Conservation (phyloP, 176 grass and related monocot genomes). For the Musa troglodytarum region DNA sequence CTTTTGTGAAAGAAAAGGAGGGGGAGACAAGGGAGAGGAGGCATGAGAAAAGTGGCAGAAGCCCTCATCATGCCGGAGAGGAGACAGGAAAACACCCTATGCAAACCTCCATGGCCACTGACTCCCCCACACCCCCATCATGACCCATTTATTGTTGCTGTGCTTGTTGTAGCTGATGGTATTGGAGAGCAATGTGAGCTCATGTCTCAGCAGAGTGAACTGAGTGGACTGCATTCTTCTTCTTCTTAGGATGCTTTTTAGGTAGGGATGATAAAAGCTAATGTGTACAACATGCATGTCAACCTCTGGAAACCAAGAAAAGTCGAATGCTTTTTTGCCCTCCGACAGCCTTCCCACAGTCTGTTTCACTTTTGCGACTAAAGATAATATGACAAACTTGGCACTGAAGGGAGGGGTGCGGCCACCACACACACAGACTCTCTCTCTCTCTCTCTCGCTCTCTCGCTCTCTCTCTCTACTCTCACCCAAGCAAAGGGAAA, state of each 20-base stretch:
- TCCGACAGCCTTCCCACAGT: not conserved
- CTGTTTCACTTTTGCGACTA: not conserved
- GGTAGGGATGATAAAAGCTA: not conserved
- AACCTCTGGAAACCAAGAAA: not conserved
- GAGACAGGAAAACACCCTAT: slow-evolving; percentile 5
- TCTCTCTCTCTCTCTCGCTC: not conserved
- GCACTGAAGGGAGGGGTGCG: not conserved
- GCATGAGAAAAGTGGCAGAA: not conserved
- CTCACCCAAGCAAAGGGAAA: too few relatives aligned
- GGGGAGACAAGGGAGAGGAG: slow-evolving; percentile 2
- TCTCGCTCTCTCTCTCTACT: not conserved
- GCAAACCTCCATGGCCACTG: not conserved
- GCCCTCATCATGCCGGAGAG: not conserved
- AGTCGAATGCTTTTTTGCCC: not conserved
- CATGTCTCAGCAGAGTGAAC: too few relatives aligned
- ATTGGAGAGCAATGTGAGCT: not conserved
- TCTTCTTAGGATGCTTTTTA: not conserved
- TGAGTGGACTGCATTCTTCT: not conserved
- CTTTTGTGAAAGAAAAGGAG: not conserved
- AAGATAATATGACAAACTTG: not conserved
- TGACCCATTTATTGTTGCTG: not conserved
- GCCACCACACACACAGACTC: not conserved
- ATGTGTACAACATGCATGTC: not conserved
- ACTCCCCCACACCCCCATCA: not conserved
- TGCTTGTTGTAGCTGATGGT: not conserved